Evolutionary conservation across 352 stramenopile species (phyloP), one percentile per base, ranked within the genome.

Genomic region (Phytophthora aleatoria): DNA sequence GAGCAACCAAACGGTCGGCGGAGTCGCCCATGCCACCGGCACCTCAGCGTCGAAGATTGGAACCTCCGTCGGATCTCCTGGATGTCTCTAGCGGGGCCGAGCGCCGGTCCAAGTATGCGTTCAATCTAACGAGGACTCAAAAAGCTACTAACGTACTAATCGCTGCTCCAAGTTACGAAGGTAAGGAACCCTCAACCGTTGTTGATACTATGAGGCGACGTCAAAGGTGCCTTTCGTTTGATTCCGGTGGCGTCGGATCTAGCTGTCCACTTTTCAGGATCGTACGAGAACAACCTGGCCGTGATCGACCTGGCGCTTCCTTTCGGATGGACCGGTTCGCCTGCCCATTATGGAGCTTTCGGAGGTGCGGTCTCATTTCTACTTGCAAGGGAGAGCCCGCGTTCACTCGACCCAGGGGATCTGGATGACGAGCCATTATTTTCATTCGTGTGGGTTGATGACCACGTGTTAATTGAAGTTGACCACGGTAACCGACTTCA

Each of bases 201-300:
- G 31, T 53, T 44, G 43, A 60, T 31, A 2, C 7, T 7, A 66
- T 60, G 58, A 20, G 20, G 39, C 1, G 39, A 44, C n/a, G 39
- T 44, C 12, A 44, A 44, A 24, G 6, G 39, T 20, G 39, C 39
- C 0, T 44, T 44, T 35, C 39, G 39, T 2, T 10, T 9, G 6
- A 15, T 44, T 44, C 13, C 39, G 12, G 3, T 44, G 39, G 39
- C 0, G n/a, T 20, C 39, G 10, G 3, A 12, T 15, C 39, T 44
- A 7, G 2, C 39, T 10, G 39, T 15, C 12, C 39, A 44, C n/a
- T 20, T 26, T 9, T 8, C 39, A 24, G 39, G 39, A 24, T 44
- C 11, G 39, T 44, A 15, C 5, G 1, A 24, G 20, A 10, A 7
- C 3, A 5, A 24, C 12, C 13, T 26, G 5, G 9, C 15, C 5